Evolutionary conservation across 108 stramenopile genomes (phyloP), one percentile per base, ranked within the genome.

Genomic region (Cyclotella kingstonii): DNA sequence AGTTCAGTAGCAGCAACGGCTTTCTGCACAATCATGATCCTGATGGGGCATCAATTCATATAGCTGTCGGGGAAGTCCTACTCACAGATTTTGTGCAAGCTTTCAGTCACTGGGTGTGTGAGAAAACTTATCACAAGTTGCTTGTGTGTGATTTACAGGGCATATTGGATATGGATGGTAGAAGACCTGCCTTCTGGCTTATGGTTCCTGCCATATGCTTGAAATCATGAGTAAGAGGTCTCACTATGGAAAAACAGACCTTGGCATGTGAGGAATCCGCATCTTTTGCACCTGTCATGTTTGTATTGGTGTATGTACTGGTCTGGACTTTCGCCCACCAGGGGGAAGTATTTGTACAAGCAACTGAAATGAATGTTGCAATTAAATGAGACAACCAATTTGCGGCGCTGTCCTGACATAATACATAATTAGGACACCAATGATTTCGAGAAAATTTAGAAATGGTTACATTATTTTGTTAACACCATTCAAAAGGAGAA

Each of bases 1-100:
- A 83, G 54, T 83, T 49, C 39, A 83, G 63, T 38, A 65, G 80
- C 35, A 83, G 78, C 50, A 78, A 77, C 63, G 81, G 70, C 11
- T 74, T 54, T 15, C 60, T 70, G 2, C 54, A 76, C 9, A 49
- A 70, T 31, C 29, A 35, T 3, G 26, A 27, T 23, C 27, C 14
- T 44, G 46, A 39, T 33, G 52, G 15, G 14, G 57, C 31, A 0
- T 41, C 68, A 4, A 75, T 75, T 26, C 1, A 36, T 36, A 61
- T 75, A 5, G 68, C 25, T 14, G 44, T 55, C 34, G 73, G 73
- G 12, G 68, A 54, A 44, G 73, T 75, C 11, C 38, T 47, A 47
- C 53, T 75, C 43, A 70, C 67, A 7, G 73, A 75, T 54, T 75
- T 75, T 53, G 68, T 75, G 8, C 73, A 75, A 27, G 67, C 73